Conservation (phyloP, 805 yeast genomes). For the Limtongia smithiae region DNA sequence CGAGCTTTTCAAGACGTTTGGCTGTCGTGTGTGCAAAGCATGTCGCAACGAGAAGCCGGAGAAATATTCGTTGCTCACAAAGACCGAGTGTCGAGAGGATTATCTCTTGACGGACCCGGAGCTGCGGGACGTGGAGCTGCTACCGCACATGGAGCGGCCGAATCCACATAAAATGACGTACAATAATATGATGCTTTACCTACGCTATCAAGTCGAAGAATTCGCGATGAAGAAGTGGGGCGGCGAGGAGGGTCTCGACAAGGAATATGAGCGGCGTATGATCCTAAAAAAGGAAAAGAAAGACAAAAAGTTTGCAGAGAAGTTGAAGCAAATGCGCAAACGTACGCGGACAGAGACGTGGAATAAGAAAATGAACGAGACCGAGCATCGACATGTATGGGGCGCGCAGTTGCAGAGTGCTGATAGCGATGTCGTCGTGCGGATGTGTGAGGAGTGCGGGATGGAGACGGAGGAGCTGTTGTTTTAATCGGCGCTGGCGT, state of each 20-base stretch:
- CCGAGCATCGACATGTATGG: slow-evolving; percentile 74
- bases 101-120: slow-evolving; percentile 89
- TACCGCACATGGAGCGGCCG: slow-evolving; percentile 80
- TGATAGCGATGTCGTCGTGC: slow-evolving; percentile 46
- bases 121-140: slow-evolving; percentile 60
- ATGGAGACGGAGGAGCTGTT: slow-evolving; percentile 75
- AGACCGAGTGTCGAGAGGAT: slow-evolving; percentile 92
- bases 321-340: slow-evolving; percentile 80
- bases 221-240: slow-evolving; percentile 95
- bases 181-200: slow-evolving; percentile 86
- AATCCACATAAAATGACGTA: slow-evolving; percentile 90
- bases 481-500: slow-evolving; percentile 37
- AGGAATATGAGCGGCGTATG: slow-evolving; percentile 88
- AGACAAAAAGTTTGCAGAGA: slow-evolving; percentile 74
- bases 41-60: slow-evolving; percentile 76
- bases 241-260: slow-evolving; percentile 78
- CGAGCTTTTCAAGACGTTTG: slow-evolving; percentile 63
- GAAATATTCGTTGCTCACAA: slow-evolving; percentile 84
- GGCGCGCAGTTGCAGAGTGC: slow-evolving; percentile 42
- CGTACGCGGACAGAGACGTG: slow-evolving; percentile 90
- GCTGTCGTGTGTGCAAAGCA: slow-evolving; percentile 69
- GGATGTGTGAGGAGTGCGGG: slow-evolving; percentile 78
- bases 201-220: slow-evolving; percentile 89
- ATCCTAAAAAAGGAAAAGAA: slow-evolving; percentile 64
- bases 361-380: slow-evolving; percentile 57